Evolutionary conservation across 805 yeast genomes (phyloP).

Genomic region (Candida insectalens): DNA sequence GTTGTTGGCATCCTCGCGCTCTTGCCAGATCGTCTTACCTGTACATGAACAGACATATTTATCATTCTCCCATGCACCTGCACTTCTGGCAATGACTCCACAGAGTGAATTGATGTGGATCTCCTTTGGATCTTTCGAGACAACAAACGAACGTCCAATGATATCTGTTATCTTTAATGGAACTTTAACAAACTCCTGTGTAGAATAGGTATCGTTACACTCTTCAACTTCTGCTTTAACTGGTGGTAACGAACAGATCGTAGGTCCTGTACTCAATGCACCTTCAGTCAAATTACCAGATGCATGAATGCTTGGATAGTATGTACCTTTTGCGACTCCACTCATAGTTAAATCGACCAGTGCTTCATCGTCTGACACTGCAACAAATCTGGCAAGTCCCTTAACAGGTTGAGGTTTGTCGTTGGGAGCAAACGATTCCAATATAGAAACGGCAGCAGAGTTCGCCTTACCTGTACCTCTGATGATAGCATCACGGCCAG

Average conservation of each 20-base stretch:
- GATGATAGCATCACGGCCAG: constrained; percentile 85
- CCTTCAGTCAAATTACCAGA: constrained; percentile 75
- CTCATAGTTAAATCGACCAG: constrained; percentile 72
- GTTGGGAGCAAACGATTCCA: constrained; percentile 56
- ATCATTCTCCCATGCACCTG: constrained; percentile 95
- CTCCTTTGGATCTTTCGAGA: constrained; percentile 30
- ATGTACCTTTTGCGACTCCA: constrained; percentile 57
- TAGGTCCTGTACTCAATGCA: constrained; percentile 53
- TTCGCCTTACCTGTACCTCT: constrained; percentile 85
- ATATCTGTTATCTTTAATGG: constrained; percentile 44
- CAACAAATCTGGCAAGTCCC: constrained; percentile 81
- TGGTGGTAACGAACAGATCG: constrained; percentile 35
- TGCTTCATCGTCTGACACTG: constrained; percentile 40
- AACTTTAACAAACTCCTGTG: constrained; percentile 37
- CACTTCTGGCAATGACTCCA: constrained; percentile 92
- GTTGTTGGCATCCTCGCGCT: constrained; percentile 62
- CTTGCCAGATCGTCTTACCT: constrained; percentile 96
- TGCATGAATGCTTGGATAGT: constrained; percentile 58
- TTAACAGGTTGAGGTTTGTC: constrained; percentile 52
- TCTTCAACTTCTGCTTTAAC: constrained; percentile 22
- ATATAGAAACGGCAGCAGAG: constrained; percentile 83
- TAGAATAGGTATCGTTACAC: constrained; percentile 19
- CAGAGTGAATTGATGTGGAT: constrained; percentile 40
- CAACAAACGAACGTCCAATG: constrained; percentile 60
- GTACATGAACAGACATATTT: constrained; percentile 90